Evolutionary conservation across 352 stramenopile species (phyloP), one percentile per base, ranked within the genome.

Genomic region (Phytophthora idaei): DNA sequence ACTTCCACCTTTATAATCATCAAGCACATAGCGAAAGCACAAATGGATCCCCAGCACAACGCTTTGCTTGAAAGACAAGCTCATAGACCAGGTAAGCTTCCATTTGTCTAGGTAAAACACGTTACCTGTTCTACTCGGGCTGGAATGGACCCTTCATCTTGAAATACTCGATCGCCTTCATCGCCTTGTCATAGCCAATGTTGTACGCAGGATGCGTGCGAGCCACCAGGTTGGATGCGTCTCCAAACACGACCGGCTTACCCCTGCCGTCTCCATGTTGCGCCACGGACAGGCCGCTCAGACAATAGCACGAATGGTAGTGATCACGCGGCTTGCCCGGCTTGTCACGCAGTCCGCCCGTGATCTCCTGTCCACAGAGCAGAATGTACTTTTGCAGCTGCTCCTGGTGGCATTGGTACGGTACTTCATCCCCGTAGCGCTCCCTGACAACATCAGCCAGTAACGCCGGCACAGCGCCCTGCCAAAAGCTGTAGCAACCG

Each of bases 401-500:
- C 45, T 81, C 71, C 25, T 78, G 77, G 56, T 97, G 75, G 59
- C 81, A 89, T 68, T 95, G 83, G 70, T 90, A 90, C 28, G 77
- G 61, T 17, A 76, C 61, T 14, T 75, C 55, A 4, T 72, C 61
- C 7, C 68, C 73, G 25, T 74, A 81, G n/a, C 60, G 64, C 11
- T 78, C 61, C 2, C 73, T 61, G 5, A 91, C 59, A 41, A 73
- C 61, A 17, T 86, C 70, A 45, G 77, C 79, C 6, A 98, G 65
- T 25, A 98, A 70, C 6, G 90, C 91, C 4, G 91, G 81, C 46
- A 97, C 71, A 14, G 92, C 94, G 11, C 97, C 97, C 68, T 99
- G 94, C 97, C 98, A 99, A 77, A 99, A 99, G n/a, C 93, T 99
- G 75, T 99, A 99, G 80, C 98, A 99, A 0, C 97, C 97, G 72